Base-by-base conservation (phyloP, 2,329 filamentous ascomycete species). In the Verticillium albo-atrum region DNA sequence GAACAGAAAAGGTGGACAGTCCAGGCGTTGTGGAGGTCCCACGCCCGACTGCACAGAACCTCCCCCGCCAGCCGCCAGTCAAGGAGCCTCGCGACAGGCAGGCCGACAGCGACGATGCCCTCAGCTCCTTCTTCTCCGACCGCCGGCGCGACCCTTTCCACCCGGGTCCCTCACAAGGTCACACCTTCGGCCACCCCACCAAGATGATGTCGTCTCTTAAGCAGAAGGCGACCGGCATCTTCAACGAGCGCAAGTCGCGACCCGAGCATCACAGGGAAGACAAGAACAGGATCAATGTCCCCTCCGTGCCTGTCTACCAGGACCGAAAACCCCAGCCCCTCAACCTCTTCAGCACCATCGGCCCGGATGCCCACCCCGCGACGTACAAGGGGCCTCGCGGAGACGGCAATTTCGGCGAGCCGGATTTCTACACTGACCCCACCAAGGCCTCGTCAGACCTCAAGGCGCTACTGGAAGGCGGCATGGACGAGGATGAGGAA, bases 381-480 rank as follows among this genome's bases (percentile, higher is more conserved):
- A 68, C 64, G 6, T 78, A 77, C 57, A 72, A 65, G 59, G 42
- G 20, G n/a, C 68, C 72, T 1, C 57, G 65, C n/a, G n/a, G n/a
- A 5, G 63, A 59, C 7, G 57, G 61, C 23, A 27, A 17, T 15
- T 62, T 70, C 30, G 73, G 70, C n/a, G 77, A 81, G n/a, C 76
- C 79, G 58, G 75, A 79, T 2, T 79, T 85, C 62, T 92, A 90
- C 65, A 86, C 89, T 6, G 89, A 93, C 64, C 85, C 89, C 0
- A 78, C 79, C 60, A 89, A 91, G 70, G 90, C 91, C 12, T 86
- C 84, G 56, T 87, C 88, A 54, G 90, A 94, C 65, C 81, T 95
- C 64, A 95, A 95, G 71, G 89, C 89, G 7, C 73, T 95, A n/a
- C 79, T 95, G 1, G 91, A 94, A 70, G 91, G 90, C 7, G 89